Evolutionary conservation across 2,329 filamentous ascomycete genomes (phyloP).

Genomic region (Xylaria hypoxylon): DNA sequence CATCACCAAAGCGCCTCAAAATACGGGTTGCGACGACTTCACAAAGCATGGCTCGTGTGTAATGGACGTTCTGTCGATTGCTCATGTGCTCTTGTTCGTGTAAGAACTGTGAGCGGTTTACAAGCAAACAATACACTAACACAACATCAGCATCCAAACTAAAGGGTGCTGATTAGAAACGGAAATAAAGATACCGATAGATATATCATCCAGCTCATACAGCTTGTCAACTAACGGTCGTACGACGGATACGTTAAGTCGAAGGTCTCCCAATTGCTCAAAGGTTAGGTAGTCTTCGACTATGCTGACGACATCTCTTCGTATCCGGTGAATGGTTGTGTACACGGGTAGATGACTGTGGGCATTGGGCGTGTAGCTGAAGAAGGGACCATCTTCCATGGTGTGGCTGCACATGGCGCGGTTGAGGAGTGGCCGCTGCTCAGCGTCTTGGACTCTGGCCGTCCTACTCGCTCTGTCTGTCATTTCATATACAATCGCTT

Average conservation of each 20-base stretch:
- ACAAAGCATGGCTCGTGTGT: slow-evolving; percentile 80
- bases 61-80: slow-evolving; percentile 84
- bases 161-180: not conserved
- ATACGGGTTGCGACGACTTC: slow-evolving; percentile 84
- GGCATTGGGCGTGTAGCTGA: slow-evolving; percentile 66
- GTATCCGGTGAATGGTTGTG: slow-evolving; percentile 79
- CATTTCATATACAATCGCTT: slow-evolving; percentile 34
- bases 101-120: slow-evolving; percentile 83
- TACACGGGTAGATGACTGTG: slow-evolving; percentile 77
- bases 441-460: slow-evolving; percentile 45
- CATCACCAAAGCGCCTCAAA: slow-evolving; percentile 81
- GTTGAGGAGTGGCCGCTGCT: slow-evolving; percentile 54
- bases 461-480: slow-evolving; percentile 36
- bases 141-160: slow-evolving; percentile 22
- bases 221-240: slow-evolving; percentile 86
- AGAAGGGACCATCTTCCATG: slow-evolving; percentile 58
- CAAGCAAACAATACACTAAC: slow-evolving; percentile 82
- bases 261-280: slow-evolving; percentile 81
- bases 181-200: slow-evolving; percentile 66
- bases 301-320: slow-evolving; percentile 71
- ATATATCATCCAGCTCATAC: slow-evolving; percentile 82
- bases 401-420: slow-evolving; percentile 53
- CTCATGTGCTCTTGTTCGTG: slow-evolving; percentile 80
- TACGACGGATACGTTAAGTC: slow-evolving; percentile 84
- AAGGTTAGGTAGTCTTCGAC: slow-evolving; percentile 74